Percentiles rank a stretch among this genome's conserved stretches.
These are phyloP conservation scores for Xylaria curta DNA, from an alignment of 495 filamentous ascomycete genomes.

Conservation along the genomic window DNA sequence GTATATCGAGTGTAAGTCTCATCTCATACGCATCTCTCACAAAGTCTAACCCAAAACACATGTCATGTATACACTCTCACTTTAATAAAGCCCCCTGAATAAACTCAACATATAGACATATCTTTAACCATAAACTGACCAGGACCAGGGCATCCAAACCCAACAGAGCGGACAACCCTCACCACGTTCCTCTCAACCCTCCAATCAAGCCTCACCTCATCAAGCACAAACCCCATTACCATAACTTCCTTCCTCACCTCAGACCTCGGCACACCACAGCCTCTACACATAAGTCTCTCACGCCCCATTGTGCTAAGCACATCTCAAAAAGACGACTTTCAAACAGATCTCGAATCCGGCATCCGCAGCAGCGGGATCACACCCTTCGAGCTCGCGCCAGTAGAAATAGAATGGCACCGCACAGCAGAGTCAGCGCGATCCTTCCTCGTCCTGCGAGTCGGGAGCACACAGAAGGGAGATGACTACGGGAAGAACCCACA, in stretches of 20 bases:
- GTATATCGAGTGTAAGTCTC: slow-evolving; percentile 84
- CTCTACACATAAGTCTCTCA: slow-evolving; percentile 91
- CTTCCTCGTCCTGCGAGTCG: slow-evolving; percentile 79
- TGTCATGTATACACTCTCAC: not conserved
- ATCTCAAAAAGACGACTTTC: slow-evolving; percentile 67
- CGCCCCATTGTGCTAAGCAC: slow-evolving; percentile 71
- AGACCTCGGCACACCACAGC: slow-evolving; percentile 77
- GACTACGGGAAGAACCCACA: slow-evolving; percentile 48
- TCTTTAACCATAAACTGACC: slow-evolving; percentile 39
- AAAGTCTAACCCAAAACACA: not conserved
- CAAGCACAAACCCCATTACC: slow-evolving; percentile 19
- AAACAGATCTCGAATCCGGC: slow-evolving; percentile 49
- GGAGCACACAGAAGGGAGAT: slow-evolving; percentile 1
- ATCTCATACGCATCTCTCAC: not conserved
- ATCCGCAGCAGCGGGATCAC: slow-evolving; percentile 35
- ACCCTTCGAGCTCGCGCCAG: slow-evolving; percentile 45
- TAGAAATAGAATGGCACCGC: slow-evolving; percentile 50
- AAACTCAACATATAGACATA: not conserved
- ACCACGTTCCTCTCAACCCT: slow-evolving; percentile 55
- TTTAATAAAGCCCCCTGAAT: not conserved
- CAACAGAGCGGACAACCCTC: slow-evolving; percentile 61
- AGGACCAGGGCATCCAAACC: slow-evolving; percentile 71
- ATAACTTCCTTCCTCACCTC: slow-evolving; percentile 72
- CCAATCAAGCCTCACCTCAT: slow-evolving; percentile 33
- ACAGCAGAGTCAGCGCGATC: slow-evolving; percentile 74